These are phyloP conservation scores for Bruguiera hainesii DNA, from an alignment of 441 rosid species.

Conservation along the genomic window DNA sequence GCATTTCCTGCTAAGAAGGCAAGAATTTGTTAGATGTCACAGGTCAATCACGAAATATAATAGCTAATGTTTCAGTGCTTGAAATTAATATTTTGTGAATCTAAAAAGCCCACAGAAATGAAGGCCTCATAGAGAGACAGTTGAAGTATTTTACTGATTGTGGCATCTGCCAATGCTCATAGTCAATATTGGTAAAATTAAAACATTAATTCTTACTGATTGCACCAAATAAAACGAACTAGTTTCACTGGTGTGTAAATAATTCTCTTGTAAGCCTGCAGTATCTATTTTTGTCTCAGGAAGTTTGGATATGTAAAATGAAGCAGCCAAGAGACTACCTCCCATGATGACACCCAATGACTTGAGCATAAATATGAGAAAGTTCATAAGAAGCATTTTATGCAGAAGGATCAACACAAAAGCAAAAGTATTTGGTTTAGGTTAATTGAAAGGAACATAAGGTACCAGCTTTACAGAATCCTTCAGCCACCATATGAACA, in stretches of 20 bases:
- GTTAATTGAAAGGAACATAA: neutral
- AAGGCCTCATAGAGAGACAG: too few species aligned
- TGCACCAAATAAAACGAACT: neutral
- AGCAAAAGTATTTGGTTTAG: neutral
- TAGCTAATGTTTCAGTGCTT: neutral
- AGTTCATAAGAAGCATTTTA: neutral
- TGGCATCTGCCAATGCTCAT: neutral
- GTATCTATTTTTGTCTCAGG: too few species aligned
- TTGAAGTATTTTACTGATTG: too few species aligned
- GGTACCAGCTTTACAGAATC: neutral
- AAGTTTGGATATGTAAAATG: neutral
- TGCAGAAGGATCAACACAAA: too few species aligned
- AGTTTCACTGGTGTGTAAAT: too few species aligned
- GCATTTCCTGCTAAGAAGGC: neutral
- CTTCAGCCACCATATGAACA: neutral
- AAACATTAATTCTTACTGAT: neutral
- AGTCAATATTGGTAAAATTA: too few species aligned
- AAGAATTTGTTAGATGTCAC: neutral
- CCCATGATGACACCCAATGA: neutral
- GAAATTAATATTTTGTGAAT: too few species aligned
- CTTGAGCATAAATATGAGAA: neutral
- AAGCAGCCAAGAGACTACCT: neutral
- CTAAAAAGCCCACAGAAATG: conserved; percentile 4
- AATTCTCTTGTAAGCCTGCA: too few species aligned
- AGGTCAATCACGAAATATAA: neutral